Evolutionary conservation across 2,329 filamentous ascomycete genomes (phyloP).

Genomic region (Paraphoma chrysanthemicola): DNA sequence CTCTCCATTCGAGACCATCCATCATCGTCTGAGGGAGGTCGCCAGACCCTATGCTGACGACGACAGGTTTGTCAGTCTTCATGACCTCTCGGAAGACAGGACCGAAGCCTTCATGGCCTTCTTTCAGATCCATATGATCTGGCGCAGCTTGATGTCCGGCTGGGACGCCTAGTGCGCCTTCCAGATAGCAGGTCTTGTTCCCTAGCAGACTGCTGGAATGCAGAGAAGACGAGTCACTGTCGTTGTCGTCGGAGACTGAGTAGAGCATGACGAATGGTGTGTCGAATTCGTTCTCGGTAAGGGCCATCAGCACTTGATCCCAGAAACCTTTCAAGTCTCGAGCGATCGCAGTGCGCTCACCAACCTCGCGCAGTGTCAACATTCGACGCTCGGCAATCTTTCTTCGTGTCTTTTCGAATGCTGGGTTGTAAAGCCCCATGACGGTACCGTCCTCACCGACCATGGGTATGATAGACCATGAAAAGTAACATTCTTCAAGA

Average conservation of each 20-base stretch:
- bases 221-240: slow-evolving; percentile 75
- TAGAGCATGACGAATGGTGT: slow-evolving; percentile 80
- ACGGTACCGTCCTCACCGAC: slow-evolving; percentile 77
- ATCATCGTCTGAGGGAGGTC: slow-evolving; percentile 71
- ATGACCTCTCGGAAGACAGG: slow-evolving; percentile 80
- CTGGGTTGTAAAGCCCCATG: slow-evolving; percentile 78
- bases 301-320: slow-evolving; percentile 70
- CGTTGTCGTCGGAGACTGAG: slow-evolving; percentile 73
- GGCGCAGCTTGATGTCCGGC: slow-evolving; percentile 67
- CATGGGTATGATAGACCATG: slow-evolving; percentile 81
- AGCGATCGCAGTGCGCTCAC: slow-evolving; percentile 76
- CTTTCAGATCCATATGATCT: slow-evolving; percentile 70
- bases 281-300: slow-evolving; percentile 77
- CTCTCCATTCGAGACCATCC: slow-evolving; percentile 71
- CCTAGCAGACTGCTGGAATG: slow-evolving; percentile 70
- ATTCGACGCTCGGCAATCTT: slow-evolving; percentile 82
- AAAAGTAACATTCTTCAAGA: slow-evolving; percentile 82
- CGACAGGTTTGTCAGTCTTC: slow-evolving; percentile 68
- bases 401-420: slow-evolving; percentile 80
- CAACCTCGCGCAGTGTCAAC: slow-evolving; percentile 78
- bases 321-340: slow-evolving; percentile 77
- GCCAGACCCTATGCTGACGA: slow-evolving; percentile 71
- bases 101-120: slow-evolving; percentile 75
- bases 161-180: slow-evolving; percentile 75
- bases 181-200: slow-evolving; percentile 70